A percentile compares a stretch with the other conserved stretches of the same genome.
Conservation (phyloP, 441 rosid genomes). For the Viola pubescens region DNA sequence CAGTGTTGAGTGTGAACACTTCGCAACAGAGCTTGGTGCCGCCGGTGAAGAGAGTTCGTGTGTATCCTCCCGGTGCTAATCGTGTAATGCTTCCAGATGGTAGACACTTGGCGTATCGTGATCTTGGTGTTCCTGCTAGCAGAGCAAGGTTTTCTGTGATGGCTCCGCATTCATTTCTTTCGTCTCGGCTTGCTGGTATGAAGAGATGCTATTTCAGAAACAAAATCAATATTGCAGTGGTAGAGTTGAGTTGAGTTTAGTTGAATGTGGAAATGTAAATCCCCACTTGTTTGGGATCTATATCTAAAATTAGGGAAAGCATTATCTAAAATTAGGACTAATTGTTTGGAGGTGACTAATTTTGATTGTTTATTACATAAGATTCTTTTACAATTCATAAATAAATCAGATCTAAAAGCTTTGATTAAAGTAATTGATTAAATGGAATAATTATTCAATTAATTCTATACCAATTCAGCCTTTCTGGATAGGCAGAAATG, state of each 20-base stretch:
- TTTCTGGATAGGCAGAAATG: no score
- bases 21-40: slow-evolving; percentile 27
- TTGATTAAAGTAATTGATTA: no score
- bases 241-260: no score
- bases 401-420: no score
- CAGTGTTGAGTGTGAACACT: slow-evolving; percentile 55
- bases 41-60: slow-evolving; percentile 40
- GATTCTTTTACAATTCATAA: no score
- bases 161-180: slow-evolving; percentile 77
- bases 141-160: slow-evolving; percentile 71
- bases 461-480: no score
- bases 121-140: slow-evolving; percentile 59
- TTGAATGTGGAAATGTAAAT: no score
- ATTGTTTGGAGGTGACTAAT: background rate
- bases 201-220: background rate
- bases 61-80: slow-evolving; percentile 64
- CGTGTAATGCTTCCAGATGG: slow-evolving; percentile 85
- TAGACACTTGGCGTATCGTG: slow-evolving; percentile 71
- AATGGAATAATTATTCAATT: no score
- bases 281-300: no score
- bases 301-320: no score
- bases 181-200: slow-evolving; percentile 85
- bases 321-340: no score
- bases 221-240: no score
- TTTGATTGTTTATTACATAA: background rate